These are phyloP conservation scores for Cutaneotrichosporon sp. DNA, from an alignment of 1,284 basidiomycete species.

Conservation along the genomic window DNA sequence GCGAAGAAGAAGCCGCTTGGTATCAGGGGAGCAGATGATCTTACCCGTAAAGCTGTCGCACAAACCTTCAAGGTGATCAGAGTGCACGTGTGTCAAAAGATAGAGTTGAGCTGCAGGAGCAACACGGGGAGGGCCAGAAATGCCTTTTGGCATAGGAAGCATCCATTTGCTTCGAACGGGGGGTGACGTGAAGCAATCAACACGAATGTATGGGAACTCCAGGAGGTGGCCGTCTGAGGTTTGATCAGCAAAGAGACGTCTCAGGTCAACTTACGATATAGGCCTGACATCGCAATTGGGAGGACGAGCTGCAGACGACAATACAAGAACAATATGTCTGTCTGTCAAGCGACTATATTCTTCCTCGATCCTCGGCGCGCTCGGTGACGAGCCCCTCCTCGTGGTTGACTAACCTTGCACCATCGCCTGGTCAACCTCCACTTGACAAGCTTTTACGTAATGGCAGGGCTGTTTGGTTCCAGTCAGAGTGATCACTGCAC, in stretches of 20 bases:
- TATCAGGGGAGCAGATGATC: conserved; percentile 69
- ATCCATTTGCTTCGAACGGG: conserved; percentile 14
- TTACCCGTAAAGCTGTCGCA: conserved; percentile 39
- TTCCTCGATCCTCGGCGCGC: too few species aligned
- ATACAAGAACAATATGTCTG: too few species aligned
- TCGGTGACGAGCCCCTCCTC: too few species aligned
- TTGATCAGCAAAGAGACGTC: background rate
- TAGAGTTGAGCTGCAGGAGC: conserved; percentile 58
- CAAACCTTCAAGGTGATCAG: conserved; percentile 58
- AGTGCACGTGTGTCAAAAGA: conserved; percentile 75
- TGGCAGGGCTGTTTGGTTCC: too few species aligned
- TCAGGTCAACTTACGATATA: conserved; percentile 25
- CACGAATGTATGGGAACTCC: conserved; percentile 63
- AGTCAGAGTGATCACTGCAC: too few species aligned
- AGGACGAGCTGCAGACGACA: too few species aligned
- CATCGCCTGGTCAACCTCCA: too few species aligned
- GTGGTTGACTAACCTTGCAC: too few species aligned
- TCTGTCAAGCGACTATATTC: too few species aligned
- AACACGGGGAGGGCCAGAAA: conserved; percentile 8
- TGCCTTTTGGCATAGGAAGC: conserved; percentile 12
- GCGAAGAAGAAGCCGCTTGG: conserved; percentile 72
- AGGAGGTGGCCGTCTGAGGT: conserved; percentile 42
- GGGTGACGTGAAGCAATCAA: conserved; percentile 64
- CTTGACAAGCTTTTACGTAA: too few species aligned
- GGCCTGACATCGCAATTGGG: conserved; percentile 31